Evolutionary conservation across 441 rosid species (phyloP), one percentile per base, ranked within the genome.

Genomic region (Populus trichocarpa): DNA sequence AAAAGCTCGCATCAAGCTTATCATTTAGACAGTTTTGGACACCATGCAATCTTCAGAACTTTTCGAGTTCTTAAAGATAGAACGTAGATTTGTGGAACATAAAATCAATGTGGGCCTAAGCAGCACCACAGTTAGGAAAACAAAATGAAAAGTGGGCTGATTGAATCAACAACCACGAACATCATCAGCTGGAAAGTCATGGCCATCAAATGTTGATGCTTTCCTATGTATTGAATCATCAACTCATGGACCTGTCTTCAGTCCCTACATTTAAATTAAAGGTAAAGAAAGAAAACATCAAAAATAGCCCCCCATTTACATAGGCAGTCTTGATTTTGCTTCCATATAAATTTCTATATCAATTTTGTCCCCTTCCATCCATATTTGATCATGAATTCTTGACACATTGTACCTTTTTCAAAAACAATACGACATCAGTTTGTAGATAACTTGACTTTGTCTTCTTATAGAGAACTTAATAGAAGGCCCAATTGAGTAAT

Each of bases 211-310:
- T 22, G 66, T 11, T 23, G 14, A 63, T 63, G 11, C 66, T 63
- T 63, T 63, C 66, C 25, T 25, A 23, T 23, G 66, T 63, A 10
- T 23, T 23, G 13, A 22, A 63, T 22, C 4, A 63, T 23, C 57
- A 46, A 14, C 18, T 46, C 13, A 46, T 14, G 20, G 20, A 13
- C 57, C 57, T 4, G 18, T 14, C 66, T 6, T 26, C 11, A 0
- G 70, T 36, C 61, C 77, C 70, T 36, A 0, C 70, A 64, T 9
- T 8, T 74, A 64, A 74, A 65, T 64, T 65, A 74, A 74, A 74
- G 70, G 25, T 18, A 32, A 74, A 18, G 10, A 74, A 64, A 9
- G 26, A 16, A 16, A 63, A 63, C 66, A 26, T 10, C 6, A 63
- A 10, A 4, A 22, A 63, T 4, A 0, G 66, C 28, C 66, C 66